A percentile compares a stretch with the other conserved stretches of the same genome.
Evolutionary conservation across 2,329 filamentous ascomycete species (phyloP).

Genomic region (Fusarium burgessii): DNA sequence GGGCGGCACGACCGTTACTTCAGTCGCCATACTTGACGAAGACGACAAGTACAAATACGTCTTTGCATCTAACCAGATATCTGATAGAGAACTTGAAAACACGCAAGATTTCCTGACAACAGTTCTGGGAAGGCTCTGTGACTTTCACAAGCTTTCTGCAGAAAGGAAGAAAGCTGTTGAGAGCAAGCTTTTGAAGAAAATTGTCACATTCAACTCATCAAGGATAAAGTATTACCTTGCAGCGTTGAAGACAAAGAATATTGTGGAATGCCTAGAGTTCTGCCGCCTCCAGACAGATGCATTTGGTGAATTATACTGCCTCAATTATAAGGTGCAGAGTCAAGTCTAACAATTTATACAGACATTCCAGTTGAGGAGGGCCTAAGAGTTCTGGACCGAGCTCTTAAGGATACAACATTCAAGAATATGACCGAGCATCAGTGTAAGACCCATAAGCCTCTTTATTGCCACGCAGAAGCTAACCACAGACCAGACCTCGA

Average conservation of each 20-base stretch:
- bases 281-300: background rate
- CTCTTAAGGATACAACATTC: background rate
- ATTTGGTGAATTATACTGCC: background rate
- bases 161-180: rapidly evolving
- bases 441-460: background rate
- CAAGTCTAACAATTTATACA: background rate
- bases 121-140: slow-evolving; percentile 26
- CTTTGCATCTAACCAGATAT: slow-evolving; percentile 49
- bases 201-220: slow-evolving; percentile 40
- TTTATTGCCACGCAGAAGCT: rapidly evolving
- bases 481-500: slow-evolving; percentile 7
- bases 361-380: background rate
- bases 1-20: slow-evolving; percentile 48
- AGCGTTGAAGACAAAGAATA: background rate
- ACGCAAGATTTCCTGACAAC: slow-evolving; percentile 16
- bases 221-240: slow-evolving; percentile 35
- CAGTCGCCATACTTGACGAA: slow-evolving; percentile 47
- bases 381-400: background rate
- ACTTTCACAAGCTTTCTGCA: background rate
- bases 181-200: slow-evolving; percentile 12
- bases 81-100: background rate
- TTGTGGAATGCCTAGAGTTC: slow-evolving; percentile 26
- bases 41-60: slow-evolving; percentile 47
- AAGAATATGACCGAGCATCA: background rate
- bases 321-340: rapidly evolving